Conservation (phyloP, 306 rosid species). For the Malus asiatica region DNA sequence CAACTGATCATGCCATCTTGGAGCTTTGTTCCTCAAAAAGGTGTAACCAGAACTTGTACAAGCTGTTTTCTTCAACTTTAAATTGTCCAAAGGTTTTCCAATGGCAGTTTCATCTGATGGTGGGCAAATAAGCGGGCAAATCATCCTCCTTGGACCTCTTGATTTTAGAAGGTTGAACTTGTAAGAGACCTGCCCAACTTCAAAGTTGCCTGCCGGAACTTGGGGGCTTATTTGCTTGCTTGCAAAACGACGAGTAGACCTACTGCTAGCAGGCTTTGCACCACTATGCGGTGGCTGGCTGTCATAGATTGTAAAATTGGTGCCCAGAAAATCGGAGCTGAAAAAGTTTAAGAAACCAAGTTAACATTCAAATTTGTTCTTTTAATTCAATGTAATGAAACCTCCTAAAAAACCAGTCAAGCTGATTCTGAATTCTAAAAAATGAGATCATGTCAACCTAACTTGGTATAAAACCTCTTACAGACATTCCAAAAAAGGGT, state of each 20-base stretch:
- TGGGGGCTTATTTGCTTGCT: slow-evolving; percentile 99
- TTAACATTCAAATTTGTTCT: background rate
- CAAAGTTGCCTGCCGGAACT: slow-evolving; percentile 91
- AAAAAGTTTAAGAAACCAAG: background rate
- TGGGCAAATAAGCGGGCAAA: slow-evolving; percentile 62
- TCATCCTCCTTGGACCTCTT: slow-evolving; percentile 99
- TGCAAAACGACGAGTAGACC: slow-evolving; percentile 78
- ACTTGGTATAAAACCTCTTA: background rate
- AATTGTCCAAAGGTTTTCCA: slow-evolving; percentile 17
- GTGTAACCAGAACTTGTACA: slow-evolving; percentile 36
- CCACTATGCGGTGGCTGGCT: slow-evolving; percentile 87
- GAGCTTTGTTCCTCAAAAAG: slow-evolving; percentile 85
- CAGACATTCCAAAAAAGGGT: background rate
- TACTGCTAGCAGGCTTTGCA: slow-evolving; percentile 74
- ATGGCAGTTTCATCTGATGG: slow-evolving; percentile 32
- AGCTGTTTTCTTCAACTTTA: slow-evolving; percentile 30
- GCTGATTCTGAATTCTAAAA: background rate
- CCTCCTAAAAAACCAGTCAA: background rate
- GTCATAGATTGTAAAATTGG: slow-evolving; percentile 86
- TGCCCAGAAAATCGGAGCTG: slow-evolving; percentile 98
- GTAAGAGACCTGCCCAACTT: slow-evolving; percentile 83
- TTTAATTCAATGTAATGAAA: background rate
- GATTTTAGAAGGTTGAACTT: slow-evolving; percentile 92
- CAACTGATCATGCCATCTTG: slow-evolving; percentile 93
- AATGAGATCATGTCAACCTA: background rate